These are phyloP conservation scores for Erodium trifolium DNA, from an alignment of 441 rosid species.

Conservation along the genomic window DNA sequence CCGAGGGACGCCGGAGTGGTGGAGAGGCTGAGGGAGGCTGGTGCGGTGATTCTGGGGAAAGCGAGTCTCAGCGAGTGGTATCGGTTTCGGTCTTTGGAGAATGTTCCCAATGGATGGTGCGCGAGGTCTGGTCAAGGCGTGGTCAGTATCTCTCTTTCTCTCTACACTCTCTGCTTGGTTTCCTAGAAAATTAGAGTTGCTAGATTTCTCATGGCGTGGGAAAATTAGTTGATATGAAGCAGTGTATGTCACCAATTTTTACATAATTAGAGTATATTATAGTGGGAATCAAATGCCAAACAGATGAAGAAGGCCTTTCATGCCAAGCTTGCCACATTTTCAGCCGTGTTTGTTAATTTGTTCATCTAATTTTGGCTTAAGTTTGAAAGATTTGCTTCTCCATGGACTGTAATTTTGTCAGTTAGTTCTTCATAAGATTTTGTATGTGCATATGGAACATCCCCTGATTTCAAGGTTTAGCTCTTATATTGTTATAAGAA, in stretches of 20 bases:
- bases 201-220: neutral
- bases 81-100: slow-evolving; percentile 15
- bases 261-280: too few relatives aligned
- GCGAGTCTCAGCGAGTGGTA: slow-evolving; percentile 22
- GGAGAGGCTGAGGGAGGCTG: slow-evolving; percentile 21
- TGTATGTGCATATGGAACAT: too few relatives aligned
- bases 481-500: neutral
- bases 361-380: neutral
- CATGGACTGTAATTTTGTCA: neutral
- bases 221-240: neutral
- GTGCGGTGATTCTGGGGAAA: slow-evolving; percentile 22
- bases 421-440: too few relatives aligned
- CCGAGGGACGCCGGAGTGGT: slow-evolving; percentile 19
- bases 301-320: neutral
- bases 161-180: neutral
- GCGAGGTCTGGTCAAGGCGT: slow-evolving; percentile 18
- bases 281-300: too few relatives aligned
- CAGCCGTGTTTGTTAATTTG: neutral
- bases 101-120: slow-evolving; percentile 18
- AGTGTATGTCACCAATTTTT: too few relatives aligned
- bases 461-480: neutral
- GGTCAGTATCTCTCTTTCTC: slow-evolving; percentile 12
- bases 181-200: neutral
- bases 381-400: neutral
- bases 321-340: neutral